phyloP scores from a whole-genome alignment of 2,329 filamentous ascomycete genomes.

The Pseudogymnoascus sp. region DNA sequence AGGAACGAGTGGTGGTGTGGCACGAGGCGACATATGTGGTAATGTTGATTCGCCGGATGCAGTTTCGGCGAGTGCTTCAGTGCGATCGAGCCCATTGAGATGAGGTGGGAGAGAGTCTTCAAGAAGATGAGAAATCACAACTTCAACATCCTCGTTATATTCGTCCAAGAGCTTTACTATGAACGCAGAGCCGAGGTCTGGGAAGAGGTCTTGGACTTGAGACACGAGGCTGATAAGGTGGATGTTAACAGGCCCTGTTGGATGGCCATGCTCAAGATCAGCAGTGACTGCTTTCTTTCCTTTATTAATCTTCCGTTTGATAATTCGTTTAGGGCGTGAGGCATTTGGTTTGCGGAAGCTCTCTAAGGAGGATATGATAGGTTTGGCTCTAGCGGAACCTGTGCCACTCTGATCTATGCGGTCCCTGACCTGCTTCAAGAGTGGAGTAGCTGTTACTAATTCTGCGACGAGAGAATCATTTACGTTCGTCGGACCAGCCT shows the following conservation, averaged over 20 bases:
- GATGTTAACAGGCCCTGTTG: conserved; percentile 41
- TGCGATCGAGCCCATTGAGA: conserved; percentile 54
- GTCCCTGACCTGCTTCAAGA: conserved; percentile 55
- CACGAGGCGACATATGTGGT: conserved; percentile 45
- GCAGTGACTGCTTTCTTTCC: conserved; percentile 45
- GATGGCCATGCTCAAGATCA: conserved; percentile 27
- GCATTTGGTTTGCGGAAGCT: conserved; percentile 47
- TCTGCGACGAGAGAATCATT: conserved; percentile 71
- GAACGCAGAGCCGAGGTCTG: conserved; percentile 76
- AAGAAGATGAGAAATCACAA: conserved; percentile 72
- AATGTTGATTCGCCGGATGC: conserved; percentile 23
- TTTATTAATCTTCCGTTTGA: conserved; percentile 52
- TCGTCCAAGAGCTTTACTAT: conserved; percentile 70
- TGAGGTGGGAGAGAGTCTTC: conserved; percentile 66
- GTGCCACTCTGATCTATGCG: conserved; percentile 41
- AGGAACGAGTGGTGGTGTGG: conserved; percentile 49
- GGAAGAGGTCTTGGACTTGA: conserved; percentile 90
- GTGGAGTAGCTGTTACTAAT: conserved; percentile 69
- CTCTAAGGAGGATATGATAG: conserved; percentile 52
- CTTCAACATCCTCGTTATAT: conserved; percentile 68
- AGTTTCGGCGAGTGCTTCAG: conserved; percentile 47
- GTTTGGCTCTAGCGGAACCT: conserved; percentile 47
- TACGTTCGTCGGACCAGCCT: conserved; percentile 43
- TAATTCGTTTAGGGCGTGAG: conserved; percentile 41
- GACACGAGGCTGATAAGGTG: conserved; percentile 79